Base-by-base conservation (phyloP, 306 rosid genomes). In the Vigna mungo region DNA sequence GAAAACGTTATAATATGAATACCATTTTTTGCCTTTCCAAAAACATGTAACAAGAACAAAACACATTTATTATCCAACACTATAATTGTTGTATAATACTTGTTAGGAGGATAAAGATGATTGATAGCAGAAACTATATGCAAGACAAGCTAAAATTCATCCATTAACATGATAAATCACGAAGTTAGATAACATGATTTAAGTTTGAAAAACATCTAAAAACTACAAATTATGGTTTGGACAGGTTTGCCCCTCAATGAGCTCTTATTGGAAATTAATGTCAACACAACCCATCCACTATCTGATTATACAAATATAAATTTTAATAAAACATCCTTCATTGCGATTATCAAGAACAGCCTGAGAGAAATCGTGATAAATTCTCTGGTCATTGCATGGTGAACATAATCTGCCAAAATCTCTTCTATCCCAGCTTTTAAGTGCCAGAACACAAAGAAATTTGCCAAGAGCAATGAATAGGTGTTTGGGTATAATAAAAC, bases 321-420 rank as follows among this genome's bases (percentile, higher is more conserved):
- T 0, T 77, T 82, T 74, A 82, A 63, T 75, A 63, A 82, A 32
- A 82, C 79, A 25, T 82, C 85, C 75, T 82, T 82, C 81, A 77
- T 55, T 55, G 85, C 85, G 13, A 82, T 77, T 71, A 82, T 82
- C 79, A 82, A 72, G 75, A 82, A 82, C 71, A 82, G 47, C 25
- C 69, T 77, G 79, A 82, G 76, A 44, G 71, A 71, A 47, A 82
- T 82, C 59, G 25, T 5, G 17, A 82, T 41, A 51, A 77, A 82
- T 37, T 76, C 68, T 37, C 85, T 68, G 81, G 85, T 81, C 85
- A 81, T 81, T 41, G 76, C 85, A 32, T 81, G 85, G 85, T 81
- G 85, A 70, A 81, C 85, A 44, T 81, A 81, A 62, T 81, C 85
- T 15, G 85, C 85, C 68, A 81, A 52, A 69, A 81, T 81, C 78